Percentiles rank a stretch among this genome's conserved stretches.
Evolutionary conservation across 306 rosid species (phyloP).

Genomic region (Hippophae tibetana): DNA sequence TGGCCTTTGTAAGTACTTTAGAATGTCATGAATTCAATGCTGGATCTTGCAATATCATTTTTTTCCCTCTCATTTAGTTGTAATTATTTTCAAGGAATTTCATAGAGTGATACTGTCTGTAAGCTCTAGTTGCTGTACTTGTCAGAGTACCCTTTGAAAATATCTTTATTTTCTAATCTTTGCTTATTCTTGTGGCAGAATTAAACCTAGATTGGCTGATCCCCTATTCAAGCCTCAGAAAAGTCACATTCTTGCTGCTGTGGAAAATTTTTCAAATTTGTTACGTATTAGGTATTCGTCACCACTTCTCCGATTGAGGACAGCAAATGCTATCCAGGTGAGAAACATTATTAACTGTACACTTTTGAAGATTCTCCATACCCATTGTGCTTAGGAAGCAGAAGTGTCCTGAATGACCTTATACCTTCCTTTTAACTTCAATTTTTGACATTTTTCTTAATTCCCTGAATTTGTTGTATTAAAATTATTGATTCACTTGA

Average conservation of each 20-base stretch:
- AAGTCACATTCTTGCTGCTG: slow-evolving; percentile 44
- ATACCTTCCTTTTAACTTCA: neutral
- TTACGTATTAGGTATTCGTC: slow-evolving; percentile 83
- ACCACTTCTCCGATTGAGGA: slow-evolving; percentile 80
- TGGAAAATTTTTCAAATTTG: slow-evolving; percentile 57
- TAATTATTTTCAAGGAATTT: slow-evolving; percentile 1
- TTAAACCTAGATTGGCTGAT: slow-evolving; percentile 76
- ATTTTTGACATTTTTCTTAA: neutral
- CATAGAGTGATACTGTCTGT: slow-evolving; percentile 6
- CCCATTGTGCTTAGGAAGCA: neutral
- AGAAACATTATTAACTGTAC: slow-evolving; percentile 9
- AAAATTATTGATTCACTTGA: too few species aligned
- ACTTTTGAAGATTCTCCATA: neutral
- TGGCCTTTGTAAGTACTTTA: slow-evolving; percentile 74
- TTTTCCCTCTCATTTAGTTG: neutral
- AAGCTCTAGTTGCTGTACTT: slow-evolving; percentile 11
- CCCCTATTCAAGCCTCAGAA: slow-evolving; percentile 78
- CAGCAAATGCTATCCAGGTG: slow-evolving; percentile 79
- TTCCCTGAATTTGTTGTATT: too few species aligned
- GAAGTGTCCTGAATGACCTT: neutral
- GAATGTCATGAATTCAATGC: slow-evolving; percentile 6
- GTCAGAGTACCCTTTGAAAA: slow-evolving; percentile 3
- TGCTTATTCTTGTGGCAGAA: slow-evolving; percentile 35
- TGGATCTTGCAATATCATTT: neutral
- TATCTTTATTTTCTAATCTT: slow-evolving; percentile 12